These are phyloP conservation scores for Effrenium voratum DNA, from an alignment of 73 alveolate species.

Conservation along the genomic window DNA sequence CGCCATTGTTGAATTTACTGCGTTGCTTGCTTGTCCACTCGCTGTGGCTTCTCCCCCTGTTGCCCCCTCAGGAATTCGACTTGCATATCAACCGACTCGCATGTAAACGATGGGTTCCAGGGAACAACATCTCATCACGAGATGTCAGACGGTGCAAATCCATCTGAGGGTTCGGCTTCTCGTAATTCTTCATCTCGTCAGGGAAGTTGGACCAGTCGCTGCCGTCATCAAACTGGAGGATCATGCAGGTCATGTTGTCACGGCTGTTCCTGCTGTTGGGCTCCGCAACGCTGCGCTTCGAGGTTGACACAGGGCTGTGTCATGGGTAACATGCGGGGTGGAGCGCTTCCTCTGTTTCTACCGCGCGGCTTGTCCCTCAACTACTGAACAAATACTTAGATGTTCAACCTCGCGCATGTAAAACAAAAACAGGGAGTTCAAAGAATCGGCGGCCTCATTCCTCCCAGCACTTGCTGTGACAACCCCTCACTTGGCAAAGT, in stretches of 20 bases:
- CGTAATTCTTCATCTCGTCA: conserved; percentile 84
- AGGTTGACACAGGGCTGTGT: no score
- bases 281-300: no score
- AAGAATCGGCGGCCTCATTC: no score
- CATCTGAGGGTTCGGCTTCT: neutral
- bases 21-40: neutral
- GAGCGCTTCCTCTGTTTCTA: neutral
- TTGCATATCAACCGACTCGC: neutral
- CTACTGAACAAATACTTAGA: no score
- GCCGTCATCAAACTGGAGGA: conserved; percentile 61
- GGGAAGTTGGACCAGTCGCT: conserved; percentile 40
- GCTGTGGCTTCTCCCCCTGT: neutral
- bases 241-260: conserved; percentile 83
- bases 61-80: neutral
- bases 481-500: no score
- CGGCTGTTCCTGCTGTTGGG: conserved; percentile 64
- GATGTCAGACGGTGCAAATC: neutral
- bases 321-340: neutral
- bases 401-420: no score
- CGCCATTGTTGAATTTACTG: neutral
- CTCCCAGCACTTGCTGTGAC: no score
- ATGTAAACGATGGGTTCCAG: neutral
- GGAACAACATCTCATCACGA: neutral
- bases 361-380: no score
- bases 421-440: no score